phyloP scores from a whole-genome alignment of 2,329 filamentous ascomycete species.

The Colletotrichum lini region DNA sequence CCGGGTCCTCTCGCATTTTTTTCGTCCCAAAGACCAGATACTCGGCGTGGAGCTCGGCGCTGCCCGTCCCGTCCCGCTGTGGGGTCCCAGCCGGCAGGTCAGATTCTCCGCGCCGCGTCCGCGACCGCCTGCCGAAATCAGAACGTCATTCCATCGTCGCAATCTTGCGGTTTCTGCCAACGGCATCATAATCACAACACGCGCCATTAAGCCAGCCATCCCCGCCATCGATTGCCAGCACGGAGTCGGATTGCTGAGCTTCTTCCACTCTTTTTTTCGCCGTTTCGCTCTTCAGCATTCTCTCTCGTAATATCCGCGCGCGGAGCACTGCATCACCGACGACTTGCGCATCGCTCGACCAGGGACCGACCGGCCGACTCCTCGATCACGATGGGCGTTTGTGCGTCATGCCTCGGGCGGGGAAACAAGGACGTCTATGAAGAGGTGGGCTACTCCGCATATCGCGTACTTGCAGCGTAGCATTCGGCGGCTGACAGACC shows the following conservation, averaged over 20 bases:
- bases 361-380: constrained; percentile 9
- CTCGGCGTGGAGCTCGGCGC: constrained; percentile 38
- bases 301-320: neutral
- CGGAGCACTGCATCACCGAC: neutral
- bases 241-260: constrained; percentile 24
- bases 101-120: constrained; percentile 5
- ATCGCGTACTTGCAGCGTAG: constrained; percentile 3
- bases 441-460: constrained; percentile 60
- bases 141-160: constrained; percentile 40
- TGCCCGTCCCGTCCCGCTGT: constrained; percentile 42
- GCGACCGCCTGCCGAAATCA: constrained; percentile 35
- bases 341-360: constrained; percentile 9
- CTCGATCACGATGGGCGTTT: constrained; percentile 67
- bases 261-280: constrained; percentile 33
- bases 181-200: constrained; percentile 38
- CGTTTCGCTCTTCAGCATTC: neutral
- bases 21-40: constrained; percentile 38
- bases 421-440: constrained; percentile 66
- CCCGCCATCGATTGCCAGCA: constrained; percentile 21
- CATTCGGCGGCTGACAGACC: constrained; percentile 18
- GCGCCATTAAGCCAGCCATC: constrained; percentile 33
- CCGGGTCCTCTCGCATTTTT: constrained; percentile 34
- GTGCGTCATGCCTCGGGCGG: constrained; percentile 72
- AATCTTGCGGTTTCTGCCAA: constrained; percentile 45
- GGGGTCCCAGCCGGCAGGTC: neutral